These are phyloP conservation scores for Taphrina wiesneri DNA, from an alignment of 1,139 yeast species.

Conservation along the genomic window DNA sequence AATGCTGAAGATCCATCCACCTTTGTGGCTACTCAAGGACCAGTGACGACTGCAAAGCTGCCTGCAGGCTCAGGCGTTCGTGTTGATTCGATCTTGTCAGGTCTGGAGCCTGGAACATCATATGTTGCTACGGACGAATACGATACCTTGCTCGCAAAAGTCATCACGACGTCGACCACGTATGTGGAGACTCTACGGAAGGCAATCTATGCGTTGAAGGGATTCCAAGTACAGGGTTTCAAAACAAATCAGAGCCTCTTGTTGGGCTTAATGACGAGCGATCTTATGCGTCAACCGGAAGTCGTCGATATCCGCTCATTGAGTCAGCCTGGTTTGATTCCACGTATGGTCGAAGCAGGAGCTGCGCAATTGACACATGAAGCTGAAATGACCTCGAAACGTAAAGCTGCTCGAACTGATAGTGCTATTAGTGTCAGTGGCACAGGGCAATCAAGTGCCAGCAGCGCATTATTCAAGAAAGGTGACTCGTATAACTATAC, in stretches of 20 bases:
- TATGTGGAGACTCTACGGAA: slow-evolving; percentile 10
- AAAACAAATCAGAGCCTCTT: slow-evolving; percentile 20
- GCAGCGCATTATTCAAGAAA: slow-evolving; percentile 13
- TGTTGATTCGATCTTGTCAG: slow-evolving; percentile 94
- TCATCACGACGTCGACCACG: slow-evolving; percentile 14
- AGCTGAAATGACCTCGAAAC: background rate
- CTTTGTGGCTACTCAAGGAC: slow-evolving; percentile 98
- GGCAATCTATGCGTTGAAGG: slow-evolving; percentile 16
- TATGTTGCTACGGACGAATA: slow-evolving; percentile 95
- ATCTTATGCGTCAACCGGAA: slow-evolving; percentile 9
- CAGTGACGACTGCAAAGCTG: slow-evolving; percentile 94
- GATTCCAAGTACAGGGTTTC: background rate
- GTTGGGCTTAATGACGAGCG: slow-evolving; percentile 11
- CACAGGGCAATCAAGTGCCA: background rate
- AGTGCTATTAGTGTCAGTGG: slow-evolving; percentile 51
- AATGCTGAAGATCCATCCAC: slow-evolving; percentile 97
- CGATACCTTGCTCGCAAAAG: slow-evolving; percentile 94
- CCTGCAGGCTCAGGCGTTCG: slow-evolving; percentile 99
- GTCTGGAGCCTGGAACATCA: slow-evolving; percentile 97
- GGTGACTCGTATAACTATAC: slow-evolving; percentile 14
- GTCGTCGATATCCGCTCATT: slow-evolving; percentile 14
- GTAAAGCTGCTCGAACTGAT: slow-evolving; percentile 47
- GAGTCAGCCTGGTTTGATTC: slow-evolving; percentile 70
- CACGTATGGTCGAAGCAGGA: slow-evolving; percentile 70
- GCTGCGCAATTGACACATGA: background rate